Conservation (phyloP, 2,329 filamentous ascomycete species). For the Trichoderma atroviride region DNA sequence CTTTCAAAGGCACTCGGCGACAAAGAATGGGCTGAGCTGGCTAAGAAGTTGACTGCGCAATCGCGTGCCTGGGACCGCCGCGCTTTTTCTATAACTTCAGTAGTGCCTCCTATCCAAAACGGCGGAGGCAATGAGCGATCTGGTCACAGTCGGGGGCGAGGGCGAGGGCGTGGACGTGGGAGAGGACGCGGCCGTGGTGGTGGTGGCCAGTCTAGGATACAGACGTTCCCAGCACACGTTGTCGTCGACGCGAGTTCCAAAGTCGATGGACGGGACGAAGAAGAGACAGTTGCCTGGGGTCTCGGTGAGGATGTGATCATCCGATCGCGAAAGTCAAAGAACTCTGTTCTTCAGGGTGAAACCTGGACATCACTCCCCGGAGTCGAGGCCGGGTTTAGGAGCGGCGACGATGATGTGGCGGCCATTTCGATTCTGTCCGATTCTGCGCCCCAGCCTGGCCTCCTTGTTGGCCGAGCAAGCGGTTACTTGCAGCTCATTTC, state of each 20-base stretch:
- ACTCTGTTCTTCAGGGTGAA: neutral
- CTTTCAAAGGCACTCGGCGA: neutral
- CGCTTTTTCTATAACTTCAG: neutral
- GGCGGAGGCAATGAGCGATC: neutral
- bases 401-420: neutral
- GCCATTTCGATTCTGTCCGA: neutral
- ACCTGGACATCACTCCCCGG: neutral
- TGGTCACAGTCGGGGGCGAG: neutral
- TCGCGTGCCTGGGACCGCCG: conserved; percentile 1
- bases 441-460: neutral
- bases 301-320: neutral
- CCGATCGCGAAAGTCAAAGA: neutral
- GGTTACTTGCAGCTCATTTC: neutral
- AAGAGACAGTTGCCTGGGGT: neutral
- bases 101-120: neutral
- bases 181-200: neutral
- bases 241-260: conserved; percentile 1
- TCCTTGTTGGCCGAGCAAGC: neutral
- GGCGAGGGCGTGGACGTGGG: neutral
- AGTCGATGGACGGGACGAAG: neutral
- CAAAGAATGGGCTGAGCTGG: conserved; percentile 2
- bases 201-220: neutral
- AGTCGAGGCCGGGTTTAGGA: neutral
- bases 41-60: neutral
- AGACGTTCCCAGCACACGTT: neutral